Evolutionary conservation across 2,329 filamentous ascomycete species (phyloP).

Genomic region (Ophiosphaerella korrae): DNA sequence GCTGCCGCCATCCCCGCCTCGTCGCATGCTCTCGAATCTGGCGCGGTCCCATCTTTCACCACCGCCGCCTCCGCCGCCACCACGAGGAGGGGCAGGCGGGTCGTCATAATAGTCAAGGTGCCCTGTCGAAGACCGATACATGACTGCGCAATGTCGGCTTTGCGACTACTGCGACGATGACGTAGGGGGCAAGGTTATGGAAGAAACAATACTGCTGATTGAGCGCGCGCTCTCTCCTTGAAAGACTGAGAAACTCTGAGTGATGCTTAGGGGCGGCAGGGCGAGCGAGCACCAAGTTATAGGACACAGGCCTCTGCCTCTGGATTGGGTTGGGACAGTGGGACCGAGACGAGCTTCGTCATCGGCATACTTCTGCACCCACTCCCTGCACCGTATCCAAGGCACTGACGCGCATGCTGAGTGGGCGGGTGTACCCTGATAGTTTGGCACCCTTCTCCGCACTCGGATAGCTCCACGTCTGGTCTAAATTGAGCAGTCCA

Average conservation of each 20-base stretch:
- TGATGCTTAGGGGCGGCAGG: conserved; percentile 1
- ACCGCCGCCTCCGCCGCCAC: conserved; percentile 12
- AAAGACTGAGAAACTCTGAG: neutral
- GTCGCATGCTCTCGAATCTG: conserved; percentile 54
- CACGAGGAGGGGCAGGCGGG: conserved; percentile 41
- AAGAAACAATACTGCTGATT: neutral
- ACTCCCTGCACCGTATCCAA: conserved; percentile 10
- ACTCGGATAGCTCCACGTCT: neutral
- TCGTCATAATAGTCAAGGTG: conserved; percentile 51
- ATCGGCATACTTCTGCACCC: conserved; percentile 18
- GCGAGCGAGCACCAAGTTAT: conserved; percentile 12
- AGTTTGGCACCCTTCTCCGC: neutral
- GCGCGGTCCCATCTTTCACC: conserved; percentile 57
- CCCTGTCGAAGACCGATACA: conserved; percentile 50
- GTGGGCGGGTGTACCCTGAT: conserved; percentile 8
- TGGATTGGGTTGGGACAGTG: conserved; percentile 11
- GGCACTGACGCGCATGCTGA: conserved; percentile 13
- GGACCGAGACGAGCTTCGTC: conserved; percentile 34
- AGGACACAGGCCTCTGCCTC: conserved; percentile 15
- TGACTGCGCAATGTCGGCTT: conserved; percentile 17
- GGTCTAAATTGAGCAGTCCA: neutral
- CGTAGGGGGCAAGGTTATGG: conserved; percentile 5
- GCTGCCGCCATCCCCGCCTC: conserved; percentile 53
- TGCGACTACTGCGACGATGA: conserved; percentile 3
- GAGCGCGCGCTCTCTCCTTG: neutral